Base-by-base conservation (phyloP, 129 eudicot species). In the Arctium lappa region DNA sequence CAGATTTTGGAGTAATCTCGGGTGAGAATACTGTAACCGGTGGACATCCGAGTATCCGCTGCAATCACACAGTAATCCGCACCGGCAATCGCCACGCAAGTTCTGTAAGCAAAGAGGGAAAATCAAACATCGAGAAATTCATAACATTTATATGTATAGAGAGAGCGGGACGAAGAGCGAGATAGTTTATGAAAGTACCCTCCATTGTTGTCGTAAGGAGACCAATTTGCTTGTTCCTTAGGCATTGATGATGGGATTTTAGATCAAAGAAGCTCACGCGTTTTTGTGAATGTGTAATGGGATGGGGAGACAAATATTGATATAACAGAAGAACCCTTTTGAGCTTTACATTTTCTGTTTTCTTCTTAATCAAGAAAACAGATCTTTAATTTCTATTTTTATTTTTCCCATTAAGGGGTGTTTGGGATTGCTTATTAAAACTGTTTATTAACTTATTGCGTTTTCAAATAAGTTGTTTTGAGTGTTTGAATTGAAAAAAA, bases 51-150 rank as follows among this genome's bases (percentile, higher is more conserved):
- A 74, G 99, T 95, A 69, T 95, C 98, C 38, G 99, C 88, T 1
- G 99, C 98, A 82, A 95, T 90, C 71, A 95, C 99, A 78, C 98
- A 93, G 80, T 93, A 95, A 87, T 95, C 98, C 11, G 98, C 88
- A 53, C 98, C 99, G 0, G 98, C 99, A 39, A 93, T 87, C 73
- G 98, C 99, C 38, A 93, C 98, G 18, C 91, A 88, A 3, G 73
- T 69, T 69, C 73, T 69, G 73, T 37, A 69, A 68, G 37, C 72
- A 68, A 68, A 69, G 18, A 30, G 73, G 38, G 36, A 69, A 8
- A 30, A 69, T 69, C 16, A 69, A 13, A 69, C 73, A 69, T 69
- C 6, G 73, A 69, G 38, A 69, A 30, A 69, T 69, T 69, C 16
- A 30, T 8, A 69, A 31, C 30, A 4, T 33, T 22, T 33, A 33